These are phyloP conservation scores for Pythium phragmitis DNA, from an alignment of 352 stramenopile species.

Conservation along the genomic window DNA sequence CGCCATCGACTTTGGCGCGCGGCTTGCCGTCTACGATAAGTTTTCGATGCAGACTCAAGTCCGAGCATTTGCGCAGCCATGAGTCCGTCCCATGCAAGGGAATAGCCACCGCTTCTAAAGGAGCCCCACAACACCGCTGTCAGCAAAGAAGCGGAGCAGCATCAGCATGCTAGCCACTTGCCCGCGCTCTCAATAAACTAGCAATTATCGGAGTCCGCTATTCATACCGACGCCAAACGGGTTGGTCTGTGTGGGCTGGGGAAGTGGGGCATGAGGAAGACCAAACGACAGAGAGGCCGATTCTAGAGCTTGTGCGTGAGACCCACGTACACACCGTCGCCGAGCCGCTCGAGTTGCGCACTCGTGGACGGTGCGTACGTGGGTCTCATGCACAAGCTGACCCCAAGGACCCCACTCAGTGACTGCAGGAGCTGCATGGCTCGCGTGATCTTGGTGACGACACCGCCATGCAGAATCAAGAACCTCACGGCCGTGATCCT, in stretches of 20 bases:
- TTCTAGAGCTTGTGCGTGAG: slow-evolving; percentile 68
- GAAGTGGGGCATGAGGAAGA: slow-evolving; percentile 44
- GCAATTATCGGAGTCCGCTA: slow-evolving; percentile 39
- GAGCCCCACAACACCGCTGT: slow-evolving; percentile 45
- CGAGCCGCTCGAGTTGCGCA: slow-evolving; percentile 46
- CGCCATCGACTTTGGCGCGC: slow-evolving; percentile 42
- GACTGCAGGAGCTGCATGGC: slow-evolving; percentile 58
- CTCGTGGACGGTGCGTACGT: slow-evolving; percentile 16
- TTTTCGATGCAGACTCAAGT: slow-evolving; percentile 41
- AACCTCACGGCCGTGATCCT: slow-evolving; percentile 55
- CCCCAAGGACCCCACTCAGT: slow-evolving; percentile 34
- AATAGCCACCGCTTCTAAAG: slow-evolving; percentile 56
- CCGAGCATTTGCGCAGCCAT: slow-evolving; percentile 42
- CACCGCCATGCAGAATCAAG: slow-evolving; percentile 47
- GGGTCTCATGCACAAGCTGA: slow-evolving; percentile 32
- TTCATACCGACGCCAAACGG: slow-evolving; percentile 44
- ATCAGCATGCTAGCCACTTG: slow-evolving; percentile 33
- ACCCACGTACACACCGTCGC: slow-evolving; percentile 52
- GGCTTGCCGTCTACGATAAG: slow-evolving; percentile 29
- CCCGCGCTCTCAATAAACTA: slow-evolving; percentile 40
- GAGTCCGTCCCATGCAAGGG: slow-evolving; percentile 50
- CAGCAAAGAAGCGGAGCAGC: slow-evolving; percentile 35
- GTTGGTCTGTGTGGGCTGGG: slow-evolving; percentile 35
- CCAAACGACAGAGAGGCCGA: slow-evolving; percentile 44
- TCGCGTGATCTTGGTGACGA: slow-evolving; percentile 59